phyloP scores from a whole-genome alignment of 176 grass and related monocot genomes.

The Lolium perenne region DNA sequence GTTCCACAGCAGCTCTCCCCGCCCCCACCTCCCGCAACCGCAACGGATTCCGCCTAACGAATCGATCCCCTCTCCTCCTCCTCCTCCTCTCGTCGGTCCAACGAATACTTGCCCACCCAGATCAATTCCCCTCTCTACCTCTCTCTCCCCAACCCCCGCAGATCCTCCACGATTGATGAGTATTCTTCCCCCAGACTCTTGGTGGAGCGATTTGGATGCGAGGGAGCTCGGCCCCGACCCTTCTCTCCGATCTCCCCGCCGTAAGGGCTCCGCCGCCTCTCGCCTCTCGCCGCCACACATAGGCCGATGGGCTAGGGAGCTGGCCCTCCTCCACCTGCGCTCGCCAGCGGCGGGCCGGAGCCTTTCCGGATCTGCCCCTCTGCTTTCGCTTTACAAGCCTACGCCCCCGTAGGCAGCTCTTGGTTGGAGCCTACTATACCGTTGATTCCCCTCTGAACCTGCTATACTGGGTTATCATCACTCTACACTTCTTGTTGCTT shows the following conservation, averaged over 20 bases:
- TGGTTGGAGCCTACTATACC: not conserved
- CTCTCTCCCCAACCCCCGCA: not conserved
- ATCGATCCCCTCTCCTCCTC: not conserved
- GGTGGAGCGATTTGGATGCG: conserved; percentile 51
- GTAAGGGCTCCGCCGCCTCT: not conserved
- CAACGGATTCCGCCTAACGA: not conserved
- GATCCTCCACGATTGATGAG: conserved; percentile 48
- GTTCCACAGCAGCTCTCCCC: not conserved
- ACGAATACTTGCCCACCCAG: not conserved
- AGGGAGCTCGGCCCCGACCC: conserved; percentile 40
- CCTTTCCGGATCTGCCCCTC: conserved; percentile 21
- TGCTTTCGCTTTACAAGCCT: not conserved
- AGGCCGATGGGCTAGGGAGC: conserved; percentile 47
- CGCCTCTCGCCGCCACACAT: conserved; percentile 25
- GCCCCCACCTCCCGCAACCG: not conserved
- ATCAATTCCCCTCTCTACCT: not conserved
- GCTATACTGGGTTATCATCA: not conserved
- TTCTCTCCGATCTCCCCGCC: conserved; percentile 35
- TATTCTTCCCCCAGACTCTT: conserved; percentile 41
- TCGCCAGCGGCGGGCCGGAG: conserved; percentile 35
- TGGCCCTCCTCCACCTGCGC: conserved; percentile 13
- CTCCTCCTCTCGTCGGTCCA: not conserved
- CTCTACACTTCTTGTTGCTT: conserved; percentile 1
- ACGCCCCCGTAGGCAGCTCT: not conserved
- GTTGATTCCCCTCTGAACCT: not conserved